Conservation (phyloP, 331 rosid species). For the Telfairia occidentalis region DNA sequence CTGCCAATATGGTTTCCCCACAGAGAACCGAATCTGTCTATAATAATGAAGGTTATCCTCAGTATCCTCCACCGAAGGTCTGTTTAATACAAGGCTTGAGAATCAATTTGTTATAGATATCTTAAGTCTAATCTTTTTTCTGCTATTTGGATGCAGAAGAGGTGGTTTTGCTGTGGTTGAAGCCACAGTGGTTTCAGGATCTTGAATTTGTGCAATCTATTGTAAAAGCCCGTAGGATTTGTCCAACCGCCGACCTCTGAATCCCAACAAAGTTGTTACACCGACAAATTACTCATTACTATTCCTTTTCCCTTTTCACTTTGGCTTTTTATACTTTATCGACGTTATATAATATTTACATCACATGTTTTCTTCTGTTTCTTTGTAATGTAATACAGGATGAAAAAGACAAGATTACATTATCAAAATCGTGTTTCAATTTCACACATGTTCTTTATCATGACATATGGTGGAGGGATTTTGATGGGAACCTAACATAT, state of each 20-base stretch:
- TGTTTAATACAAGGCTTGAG: neutral
- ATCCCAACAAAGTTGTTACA: neutral
- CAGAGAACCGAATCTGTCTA: slow-evolving; percentile 22
- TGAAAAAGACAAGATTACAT: neutral
- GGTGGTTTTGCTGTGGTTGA: slow-evolving; percentile 80
- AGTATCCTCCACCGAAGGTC: slow-evolving; percentile 29
- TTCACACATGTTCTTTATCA: neutral
- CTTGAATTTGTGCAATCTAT: neutral
- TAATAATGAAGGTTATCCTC: slow-evolving; percentile 19
- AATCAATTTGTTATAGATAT: slow-evolving; percentile 1
- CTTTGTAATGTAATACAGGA: neutral
- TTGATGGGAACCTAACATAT: neutral
- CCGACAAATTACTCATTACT: neutral
- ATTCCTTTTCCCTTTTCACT: neutral
- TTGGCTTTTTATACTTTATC: neutral
- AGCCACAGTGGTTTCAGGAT: neutral
- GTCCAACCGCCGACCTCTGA: neutral
- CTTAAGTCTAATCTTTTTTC: neutral
- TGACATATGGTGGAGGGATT: neutral
- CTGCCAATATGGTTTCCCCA: slow-evolving; percentile 22
- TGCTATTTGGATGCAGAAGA: slow-evolving; percentile 43
- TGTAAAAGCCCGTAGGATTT: neutral
- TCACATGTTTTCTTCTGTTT: neutral
- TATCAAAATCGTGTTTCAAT: neutral
- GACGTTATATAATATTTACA: neutral